A percentile compares a stretch with the other conserved stretches of the same genome.
Conservation (phyloP, 495 filamentous ascomycete species). For the Podospora conica region DNA sequence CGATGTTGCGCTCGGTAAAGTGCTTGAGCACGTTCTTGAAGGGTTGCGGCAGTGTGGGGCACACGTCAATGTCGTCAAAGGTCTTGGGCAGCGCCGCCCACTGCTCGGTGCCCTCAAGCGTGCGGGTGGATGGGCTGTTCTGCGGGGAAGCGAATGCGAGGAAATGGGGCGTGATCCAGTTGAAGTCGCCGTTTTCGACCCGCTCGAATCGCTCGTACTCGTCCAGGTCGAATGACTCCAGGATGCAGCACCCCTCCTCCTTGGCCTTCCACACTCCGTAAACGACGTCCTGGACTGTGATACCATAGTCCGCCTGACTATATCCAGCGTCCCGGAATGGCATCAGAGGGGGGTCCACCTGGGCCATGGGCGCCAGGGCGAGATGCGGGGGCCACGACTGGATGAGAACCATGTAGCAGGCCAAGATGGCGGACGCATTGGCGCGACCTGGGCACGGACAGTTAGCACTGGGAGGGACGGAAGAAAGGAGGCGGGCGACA, state of each 20-base stretch:
- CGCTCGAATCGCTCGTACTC: slow-evolving; percentile 96
- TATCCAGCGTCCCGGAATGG: slow-evolving; percentile 98
- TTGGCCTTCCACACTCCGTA: slow-evolving; percentile 99
- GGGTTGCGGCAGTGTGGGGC: slow-evolving; percentile 61
- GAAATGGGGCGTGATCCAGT: slow-evolving; percentile 94
- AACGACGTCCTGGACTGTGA: slow-evolving; percentile 93
- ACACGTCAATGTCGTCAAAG: slow-evolving; percentile 54
- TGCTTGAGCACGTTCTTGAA: slow-evolving; percentile 95
- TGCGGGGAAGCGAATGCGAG: slow-evolving; percentile 96
- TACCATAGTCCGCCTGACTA: slow-evolving; percentile 92
- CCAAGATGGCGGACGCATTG: slow-evolving; percentile 93
- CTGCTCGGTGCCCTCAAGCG: slow-evolving; percentile 61
- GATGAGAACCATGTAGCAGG: slow-evolving; percentile 98
- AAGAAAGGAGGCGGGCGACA: slow-evolving; percentile 19
- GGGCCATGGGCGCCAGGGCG: slow-evolving; percentile 91
- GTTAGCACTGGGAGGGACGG: slow-evolving; percentile 11
- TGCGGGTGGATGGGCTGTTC: slow-evolving; percentile 62
- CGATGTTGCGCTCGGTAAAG: slow-evolving; percentile 78
- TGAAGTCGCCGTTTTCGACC: slow-evolving; percentile 98
- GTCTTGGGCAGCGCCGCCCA: slow-evolving; percentile 67
- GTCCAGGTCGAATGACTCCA: slow-evolving; percentile 87
- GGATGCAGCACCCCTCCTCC: slow-evolving; percentile 78
- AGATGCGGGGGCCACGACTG: slow-evolving; percentile 97
- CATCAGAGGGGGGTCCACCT: slow-evolving; percentile 95
- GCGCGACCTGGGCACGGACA: slow-evolving; percentile 55